Evolutionary conservation across 352 stramenopile genomes (phyloP), one percentile per base, ranked within the genome.

Genomic region (Phytophthora cryptogea): DNA sequence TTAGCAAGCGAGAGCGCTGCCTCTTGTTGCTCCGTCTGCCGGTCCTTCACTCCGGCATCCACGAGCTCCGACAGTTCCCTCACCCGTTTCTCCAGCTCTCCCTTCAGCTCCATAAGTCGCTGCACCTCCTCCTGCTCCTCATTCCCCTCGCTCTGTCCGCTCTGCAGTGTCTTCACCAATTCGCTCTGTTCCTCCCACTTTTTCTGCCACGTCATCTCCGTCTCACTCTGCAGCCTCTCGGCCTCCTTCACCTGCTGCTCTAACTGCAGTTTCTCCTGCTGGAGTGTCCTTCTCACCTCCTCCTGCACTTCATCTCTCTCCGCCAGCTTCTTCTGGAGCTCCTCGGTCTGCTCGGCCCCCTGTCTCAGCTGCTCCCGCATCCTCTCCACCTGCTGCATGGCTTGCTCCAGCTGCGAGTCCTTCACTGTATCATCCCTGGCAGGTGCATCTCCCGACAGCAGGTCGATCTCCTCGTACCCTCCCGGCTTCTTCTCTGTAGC

Each of bases 401-500:
- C 73, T n/a, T 83, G 63, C 10, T 83, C 61, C 39, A 88, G 36
- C 61, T 86, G 63, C 36, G 44, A 32, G 16, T 78, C 68, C 33
- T 46, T 27, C 14, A 59, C 46, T 10, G 43, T 55, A 20, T 46
- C 62, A 4, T 36, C 36, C 59, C 55, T 14, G 20, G 20, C 20
- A 23, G 20, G 20, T 23, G 63, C 44, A 17, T 74, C 66, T 17
- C 43, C 68, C 2, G 20, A 23, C 13, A 83, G 23, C 53, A 90
- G 46, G 44, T 90, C 79, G 41, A 90, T 83, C 36, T 89, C 75
- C 16, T 88, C 66, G 33, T 86, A 86, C 14, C 64, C 67, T 8
- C 23, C 16, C 4, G 48, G 36, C 23, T 56, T 66, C 17, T 66
- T 64, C 0, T 50, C 63, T 1, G 57, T 54, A 8, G 50, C 39